Conservation (phyloP, 768 basidiomycete genomes). For the Phaeotremella fagi region DNA sequence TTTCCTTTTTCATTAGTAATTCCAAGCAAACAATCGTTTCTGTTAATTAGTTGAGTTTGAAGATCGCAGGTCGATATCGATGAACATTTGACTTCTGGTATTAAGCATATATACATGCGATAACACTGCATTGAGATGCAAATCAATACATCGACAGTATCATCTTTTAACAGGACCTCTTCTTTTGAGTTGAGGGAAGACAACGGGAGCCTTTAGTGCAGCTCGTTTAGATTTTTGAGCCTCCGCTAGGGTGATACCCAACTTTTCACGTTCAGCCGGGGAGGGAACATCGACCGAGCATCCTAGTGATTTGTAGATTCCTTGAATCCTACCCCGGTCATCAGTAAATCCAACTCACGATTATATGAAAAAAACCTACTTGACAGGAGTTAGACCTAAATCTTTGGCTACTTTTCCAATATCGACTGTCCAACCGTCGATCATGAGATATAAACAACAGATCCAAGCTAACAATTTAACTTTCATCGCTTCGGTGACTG, state of each 20-base stretch:
- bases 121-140: too few species aligned
- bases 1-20: too few species aligned
- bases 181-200: constrained; percentile 64
- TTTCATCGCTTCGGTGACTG: constrained; percentile 64
- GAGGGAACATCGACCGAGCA: constrained; percentile 64
- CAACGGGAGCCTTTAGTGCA: constrained; percentile 66
- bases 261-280: constrained; percentile 61
- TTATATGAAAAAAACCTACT: constrained; percentile 54
- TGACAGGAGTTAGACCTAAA: constrained; percentile 59
- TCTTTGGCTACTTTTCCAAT: constrained; percentile 66
- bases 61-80: too few species aligned
- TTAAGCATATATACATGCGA: too few species aligned
- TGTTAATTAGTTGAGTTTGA: too few species aligned
- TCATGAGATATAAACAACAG: constrained; percentile 70
- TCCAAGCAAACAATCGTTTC: too few species aligned
- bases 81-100: too few species aligned
- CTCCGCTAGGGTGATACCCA: constrained; percentile 63
- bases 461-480: constrained; percentile 70
- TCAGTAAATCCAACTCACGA: constrained; percentile 8
- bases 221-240: constrained; percentile 64
- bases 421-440: constrained; percentile 74
- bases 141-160: too few species aligned
- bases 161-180: constrained; percentile 41
- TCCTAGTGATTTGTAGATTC: constrained; percentile 76
- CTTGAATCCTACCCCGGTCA: constrained; percentile 42